phyloP scores from a whole-genome alignment of 2,329 filamentous ascomycete species.

The Xylaria polymorpha region DNA sequence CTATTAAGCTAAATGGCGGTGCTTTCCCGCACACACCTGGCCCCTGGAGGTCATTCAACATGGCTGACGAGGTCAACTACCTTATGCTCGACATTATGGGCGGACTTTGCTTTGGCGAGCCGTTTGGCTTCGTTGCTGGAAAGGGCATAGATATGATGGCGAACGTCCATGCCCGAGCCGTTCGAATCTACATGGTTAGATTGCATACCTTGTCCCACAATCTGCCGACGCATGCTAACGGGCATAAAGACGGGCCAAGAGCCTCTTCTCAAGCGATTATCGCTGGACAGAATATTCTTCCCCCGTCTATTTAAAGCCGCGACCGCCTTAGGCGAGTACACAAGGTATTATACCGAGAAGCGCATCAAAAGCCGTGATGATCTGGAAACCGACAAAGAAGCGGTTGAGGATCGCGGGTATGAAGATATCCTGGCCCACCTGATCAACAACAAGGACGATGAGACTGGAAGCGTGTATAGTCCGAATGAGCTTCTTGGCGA shows the following conservation, averaged over 20 bases:
- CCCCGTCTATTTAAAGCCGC: slow-evolving; percentile 6
- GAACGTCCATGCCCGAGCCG: background rate
- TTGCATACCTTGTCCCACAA: background rate
- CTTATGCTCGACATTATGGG: slow-evolving; percentile 21
- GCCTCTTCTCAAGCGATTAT: slow-evolving; percentile 11
- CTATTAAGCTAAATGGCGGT: slow-evolving; percentile 1
- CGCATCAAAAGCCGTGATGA: background rate
- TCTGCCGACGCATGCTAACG: background rate
- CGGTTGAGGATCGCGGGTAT: slow-evolving; percentile 6
- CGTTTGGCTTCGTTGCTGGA: slow-evolving; percentile 39
- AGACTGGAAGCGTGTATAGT: slow-evolving; percentile 8
- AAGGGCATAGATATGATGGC: slow-evolving; percentile 13
- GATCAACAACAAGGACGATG: slow-evolving; percentile 12
- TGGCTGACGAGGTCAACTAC: slow-evolving; percentile 34
- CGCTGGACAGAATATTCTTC: slow-evolving; percentile 10
- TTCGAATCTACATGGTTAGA: slow-evolving; percentile 19
- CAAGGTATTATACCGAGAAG: slow-evolving; percentile 15
- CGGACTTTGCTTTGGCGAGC: slow-evolving; percentile 40
- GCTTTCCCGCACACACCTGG: background rate
- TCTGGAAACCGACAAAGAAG: background rate
- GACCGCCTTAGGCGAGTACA: slow-evolving; percentile 14
- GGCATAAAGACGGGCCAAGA: slow-evolving; percentile 9
- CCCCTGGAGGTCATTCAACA: slow-evolving; percentile 8
- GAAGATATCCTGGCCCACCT: slow-evolving; percentile 21
- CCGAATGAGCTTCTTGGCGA: slow-evolving; percentile 15